A percentile compares a stretch with the other conserved stretches of the same genome.
Evolutionary conservation across 805 yeast genomes (phyloP).

Genomic region (Yarrowia keelungensis): DNA sequence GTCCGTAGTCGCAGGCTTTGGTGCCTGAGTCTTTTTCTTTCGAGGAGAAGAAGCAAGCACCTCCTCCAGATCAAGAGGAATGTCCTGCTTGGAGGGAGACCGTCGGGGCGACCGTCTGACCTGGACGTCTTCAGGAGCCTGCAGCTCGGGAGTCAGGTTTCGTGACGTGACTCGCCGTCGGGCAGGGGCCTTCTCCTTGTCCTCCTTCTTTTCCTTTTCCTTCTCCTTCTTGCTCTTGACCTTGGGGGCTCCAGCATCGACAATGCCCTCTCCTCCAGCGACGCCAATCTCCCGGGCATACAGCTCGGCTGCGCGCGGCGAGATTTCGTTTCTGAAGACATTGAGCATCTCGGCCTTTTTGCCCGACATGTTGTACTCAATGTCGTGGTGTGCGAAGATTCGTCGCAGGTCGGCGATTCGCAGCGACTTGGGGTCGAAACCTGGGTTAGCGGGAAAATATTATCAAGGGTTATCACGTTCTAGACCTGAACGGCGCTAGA

Average conservation of each 20-base stretch:
- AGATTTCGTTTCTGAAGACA: conserved; percentile 63
- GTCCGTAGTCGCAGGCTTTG: not conserved
- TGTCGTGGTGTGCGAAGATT: conserved; percentile 65
- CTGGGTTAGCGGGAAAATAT: conserved; percentile 47
- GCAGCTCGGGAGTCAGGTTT: conserved; percentile 16
- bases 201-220: conserved; percentile 19
- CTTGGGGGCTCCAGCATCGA: conserved; percentile 49
- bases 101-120: conserved; percentile 36
- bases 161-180: conserved; percentile 19
- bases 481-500: no score
- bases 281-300: conserved; percentile 50
- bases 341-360: conserved; percentile 70
- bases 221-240: conserved; percentile 28
- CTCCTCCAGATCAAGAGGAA: conserved; percentile 25
- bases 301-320: conserved; percentile 56
- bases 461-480: no score
- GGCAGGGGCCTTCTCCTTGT: not conserved
- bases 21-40: not conserved
- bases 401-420: conserved; percentile 75
- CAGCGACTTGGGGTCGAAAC: conserved; percentile 70
- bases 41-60: conserved; percentile 16
- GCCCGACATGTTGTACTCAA: conserved; percentile 64
- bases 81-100: conserved; percentile 33
- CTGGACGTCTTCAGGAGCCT: conserved; percentile 18
- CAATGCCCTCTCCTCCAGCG: conserved; percentile 53